Percentiles rank a stretch among this genome's conserved stretches.
Evolutionary conservation across 1,284 basidiomycete species (phyloP).

Genomic region (Cryptococcus wingfieldii): DNA sequence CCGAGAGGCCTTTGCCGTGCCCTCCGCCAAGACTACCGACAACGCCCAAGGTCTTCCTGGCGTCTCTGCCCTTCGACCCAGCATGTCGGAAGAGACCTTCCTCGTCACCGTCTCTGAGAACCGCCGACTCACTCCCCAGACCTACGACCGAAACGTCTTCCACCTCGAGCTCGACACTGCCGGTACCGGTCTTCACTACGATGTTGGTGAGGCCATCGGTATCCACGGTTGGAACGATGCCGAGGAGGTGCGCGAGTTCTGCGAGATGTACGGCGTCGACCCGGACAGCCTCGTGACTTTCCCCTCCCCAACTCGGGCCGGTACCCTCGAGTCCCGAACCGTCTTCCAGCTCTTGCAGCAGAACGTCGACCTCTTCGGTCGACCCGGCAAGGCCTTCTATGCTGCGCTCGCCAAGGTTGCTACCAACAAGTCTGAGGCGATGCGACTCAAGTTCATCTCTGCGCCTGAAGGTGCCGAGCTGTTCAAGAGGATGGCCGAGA

Average conservation of each 20-base stretch:
- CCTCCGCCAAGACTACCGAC: slow-evolving; percentile 53
- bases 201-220: slow-evolving; percentile 93
- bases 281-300: slow-evolving; percentile 77
- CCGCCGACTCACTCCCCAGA: slow-evolving; percentile 83
- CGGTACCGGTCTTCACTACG: slow-evolving; percentile 91
- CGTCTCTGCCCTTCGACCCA: slow-evolving; percentile 73
- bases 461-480: slow-evolving; percentile 84
- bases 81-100: slow-evolving; percentile 83
- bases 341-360: slow-evolving; percentile 93
- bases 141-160: slow-evolving; percentile 98
- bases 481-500: slow-evolving; percentile 93
- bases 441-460: slow-evolving; percentile 86
- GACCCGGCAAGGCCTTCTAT: slow-evolving; percentile 94
- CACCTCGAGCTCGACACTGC: slow-evolving; percentile 93
- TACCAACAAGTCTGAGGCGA: slow-evolving; percentile 65
- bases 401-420: slow-evolving; percentile 78
- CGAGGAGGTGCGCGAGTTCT: slow-evolving; percentile 82
- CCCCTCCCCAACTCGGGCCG: slow-evolving; percentile 57
- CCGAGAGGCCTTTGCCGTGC: slow-evolving; percentile 63
- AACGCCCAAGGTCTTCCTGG: slow-evolving; percentile 8
- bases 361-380: slow-evolving; percentile 93
- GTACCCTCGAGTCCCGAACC: slow-evolving; percentile 70
- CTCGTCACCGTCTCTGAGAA: slow-evolving; percentile 92
- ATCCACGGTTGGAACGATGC: slow-evolving; percentile 98
- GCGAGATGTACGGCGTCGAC: slow-evolving; percentile 84